Base-by-base conservation (phyloP, 2,329 filamentous ascomycete genomes). In the Lecanoromycetidae sp. region DNA sequence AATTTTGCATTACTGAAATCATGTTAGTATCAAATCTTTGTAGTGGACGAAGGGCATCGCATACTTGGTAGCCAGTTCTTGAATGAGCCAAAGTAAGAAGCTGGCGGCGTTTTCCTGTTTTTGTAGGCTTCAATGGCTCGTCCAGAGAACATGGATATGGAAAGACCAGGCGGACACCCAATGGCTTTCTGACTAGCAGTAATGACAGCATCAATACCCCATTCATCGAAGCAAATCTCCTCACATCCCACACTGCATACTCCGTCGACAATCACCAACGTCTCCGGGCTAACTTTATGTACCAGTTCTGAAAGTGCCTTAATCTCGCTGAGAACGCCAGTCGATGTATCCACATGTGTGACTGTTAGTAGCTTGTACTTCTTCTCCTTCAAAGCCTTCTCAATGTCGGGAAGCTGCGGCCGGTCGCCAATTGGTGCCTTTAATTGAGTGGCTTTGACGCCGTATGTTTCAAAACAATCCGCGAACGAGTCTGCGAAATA, bases 181-280 rank as follows among this genome's bases (percentile, higher is more conserved):
- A 98, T 94, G 55, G 86, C 91, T 74, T 98, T 98, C 63, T 98
- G 91, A 52, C 84, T 87, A 51, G 91, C 91, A 2, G 91, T 98
- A 50, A 98, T 73, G 35, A 95, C 90, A 56, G 80, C 87, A 64
- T 98, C 91, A 40, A 98, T 71, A 54, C 82, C 81, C 91, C 90
- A 96, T 46, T 84, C 84, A 63, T 98, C 91, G 64, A 98, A 98
- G 36, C 82, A 80, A 58, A 98, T 90, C 69, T 96, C 88, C 68
- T 98, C 91, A 57, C 82, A 87, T 38, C 88, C 91, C 46, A 98
- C 88, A 65, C 86, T 94, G 78, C 91, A 98, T 41, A 98, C 91
- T 54, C 90, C 91, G 62, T 98, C 91, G 46, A 95, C 90, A 43
- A 96, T 76, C 51, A 98, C 70, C 46, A 98, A 74, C 1, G 91